phyloP scores from a whole-genome alignment of 164 flowering plant genomes.

The Hamamelis virginiana region DNA sequence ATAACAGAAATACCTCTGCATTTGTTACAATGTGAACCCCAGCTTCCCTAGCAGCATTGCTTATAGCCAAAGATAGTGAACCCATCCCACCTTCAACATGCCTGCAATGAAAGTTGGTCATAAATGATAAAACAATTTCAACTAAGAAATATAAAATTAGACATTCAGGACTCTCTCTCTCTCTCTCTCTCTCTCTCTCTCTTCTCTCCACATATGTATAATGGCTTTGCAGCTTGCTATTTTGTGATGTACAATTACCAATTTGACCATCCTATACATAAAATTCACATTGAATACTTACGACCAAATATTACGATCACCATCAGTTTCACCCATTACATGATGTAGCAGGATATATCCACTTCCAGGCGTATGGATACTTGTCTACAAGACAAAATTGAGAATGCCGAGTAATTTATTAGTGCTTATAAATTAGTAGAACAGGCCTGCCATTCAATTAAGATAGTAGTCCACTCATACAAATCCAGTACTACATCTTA shows the following conservation, averaged over 20 bases:
- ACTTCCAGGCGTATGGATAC: slow-evolving; percentile 85
- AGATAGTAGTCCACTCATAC: too few relatives aligned
- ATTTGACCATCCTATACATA: not conserved
- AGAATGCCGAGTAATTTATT: not conserved
- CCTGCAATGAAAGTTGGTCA: slow-evolving; percentile 35
- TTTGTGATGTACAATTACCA: slow-evolving; percentile 1
- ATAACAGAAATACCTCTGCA: slow-evolving; percentile 60
- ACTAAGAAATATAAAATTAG: not conserved
- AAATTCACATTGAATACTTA: slow-evolving; percentile 41
- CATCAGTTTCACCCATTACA: slow-evolving; percentile 98
- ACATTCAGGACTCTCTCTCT: not conserved
- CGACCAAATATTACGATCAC: slow-evolving; percentile 95
- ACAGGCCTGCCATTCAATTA: not conserved
- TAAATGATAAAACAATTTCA: not conserved
- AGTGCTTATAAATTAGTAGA: not conserved
- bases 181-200: too few relatives aligned
- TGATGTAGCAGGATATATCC: slow-evolving; percentile 98
- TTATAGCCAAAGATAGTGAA: slow-evolving; percentile 74
- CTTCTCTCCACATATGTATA: not conserved
- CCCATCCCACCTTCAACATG: slow-evolving; percentile 99
- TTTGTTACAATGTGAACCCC: slow-evolving; percentile 76
- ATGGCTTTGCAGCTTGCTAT: not conserved
- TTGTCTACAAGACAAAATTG: slow-evolving; percentile 41
- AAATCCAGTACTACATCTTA: too few relatives aligned
- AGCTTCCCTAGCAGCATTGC: slow-evolving; percentile 78